A percentile compares a stretch with the other conserved stretches of the same genome.
phyloP scores from a whole-genome alignment of 2,329 filamentous ascomycete genomes.

The Talaromyces sp. region DNA sequence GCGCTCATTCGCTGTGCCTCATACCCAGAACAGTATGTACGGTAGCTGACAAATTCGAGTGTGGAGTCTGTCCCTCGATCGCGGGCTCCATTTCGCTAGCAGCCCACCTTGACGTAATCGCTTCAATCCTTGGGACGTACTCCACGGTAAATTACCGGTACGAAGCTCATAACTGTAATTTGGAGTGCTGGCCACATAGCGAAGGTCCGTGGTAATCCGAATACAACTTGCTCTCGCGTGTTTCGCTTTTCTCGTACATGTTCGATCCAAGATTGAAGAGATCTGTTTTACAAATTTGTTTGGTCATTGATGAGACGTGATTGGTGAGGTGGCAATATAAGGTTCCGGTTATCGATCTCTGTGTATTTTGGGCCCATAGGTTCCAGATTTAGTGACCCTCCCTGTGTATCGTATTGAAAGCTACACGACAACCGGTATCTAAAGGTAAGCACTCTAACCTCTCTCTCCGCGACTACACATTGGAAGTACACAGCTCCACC shows the following conservation, averaged over 20 bases:
- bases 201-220: constrained; percentile 2
- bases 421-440: no score
- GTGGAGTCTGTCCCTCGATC: constrained; percentile 1
- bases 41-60: not conserved
- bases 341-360: constrained; percentile 1
- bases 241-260: not conserved
- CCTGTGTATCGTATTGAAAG: no score
- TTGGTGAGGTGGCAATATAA: not conserved
- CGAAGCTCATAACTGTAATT: not conserved
- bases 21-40: not conserved
- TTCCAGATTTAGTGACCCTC: not conserved
- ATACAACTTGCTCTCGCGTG: not conserved
- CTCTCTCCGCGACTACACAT: no score
- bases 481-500: not conserved
- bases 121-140: not conserved
- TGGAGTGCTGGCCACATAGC: not conserved
- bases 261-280: not conserved
- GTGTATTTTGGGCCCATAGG: not conserved
- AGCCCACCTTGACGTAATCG: not conserved
- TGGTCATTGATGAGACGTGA: not conserved
- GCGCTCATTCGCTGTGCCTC: not conserved
- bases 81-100: not conserved
- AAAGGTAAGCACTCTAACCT: no score
- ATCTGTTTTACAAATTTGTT: not conserved
- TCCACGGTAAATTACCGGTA: not conserved